Conservation (phyloP, 495 filamentous ascomycete genomes). For the Podospora comata region DNA sequence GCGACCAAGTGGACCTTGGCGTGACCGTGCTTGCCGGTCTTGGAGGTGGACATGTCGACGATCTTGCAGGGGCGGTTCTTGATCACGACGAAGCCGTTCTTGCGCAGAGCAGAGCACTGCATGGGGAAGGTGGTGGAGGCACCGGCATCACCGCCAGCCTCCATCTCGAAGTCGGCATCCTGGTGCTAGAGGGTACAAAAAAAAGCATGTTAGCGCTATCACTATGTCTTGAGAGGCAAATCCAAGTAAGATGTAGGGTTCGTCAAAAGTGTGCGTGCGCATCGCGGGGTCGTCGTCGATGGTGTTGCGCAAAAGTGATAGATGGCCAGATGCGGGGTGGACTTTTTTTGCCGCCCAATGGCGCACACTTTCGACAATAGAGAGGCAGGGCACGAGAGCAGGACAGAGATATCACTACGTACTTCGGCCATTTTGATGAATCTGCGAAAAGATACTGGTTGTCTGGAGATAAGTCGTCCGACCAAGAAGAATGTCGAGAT, state of each 20-base stretch:
- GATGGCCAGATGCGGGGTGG: constrained; percentile 33
- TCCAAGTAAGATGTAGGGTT: too few relatives aligned
- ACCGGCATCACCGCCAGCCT: constrained; percentile 66
- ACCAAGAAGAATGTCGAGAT: background rate
- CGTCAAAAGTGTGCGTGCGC: background rate
- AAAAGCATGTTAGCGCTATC: constrained; percentile 8
- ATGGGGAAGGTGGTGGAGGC: constrained; percentile 91
- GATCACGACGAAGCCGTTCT: constrained; percentile 98
- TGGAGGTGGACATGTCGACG: constrained; percentile 99
- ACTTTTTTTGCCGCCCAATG: constrained; percentile 25
- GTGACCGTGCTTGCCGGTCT: constrained; percentile 99
- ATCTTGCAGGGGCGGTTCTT: constrained; percentile 99
- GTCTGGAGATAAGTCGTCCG: constrained; percentile 6
- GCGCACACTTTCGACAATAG: constrained; percentile 10
- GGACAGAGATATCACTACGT: constrained; percentile 19
- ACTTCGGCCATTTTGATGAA: constrained; percentile 51
- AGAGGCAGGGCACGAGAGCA: constrained; percentile 13
- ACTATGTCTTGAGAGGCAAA: too few relatives aligned
- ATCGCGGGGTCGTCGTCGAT: constrained; percentile 23
- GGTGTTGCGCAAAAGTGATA: background rate
- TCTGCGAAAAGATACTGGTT: constrained; percentile 36
- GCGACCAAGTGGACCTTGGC: constrained; percentile 98
- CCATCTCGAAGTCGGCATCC: constrained; percentile 86
- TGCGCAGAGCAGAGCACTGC: constrained; percentile 98
- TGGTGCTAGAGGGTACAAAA: constrained; percentile 52